Percentiles rank a stretch among this genome's conserved stretches.
Evolutionary conservation across 2,329 filamentous ascomycete genomes (phyloP).

Genomic region (Beauveria caledonica): DNA sequence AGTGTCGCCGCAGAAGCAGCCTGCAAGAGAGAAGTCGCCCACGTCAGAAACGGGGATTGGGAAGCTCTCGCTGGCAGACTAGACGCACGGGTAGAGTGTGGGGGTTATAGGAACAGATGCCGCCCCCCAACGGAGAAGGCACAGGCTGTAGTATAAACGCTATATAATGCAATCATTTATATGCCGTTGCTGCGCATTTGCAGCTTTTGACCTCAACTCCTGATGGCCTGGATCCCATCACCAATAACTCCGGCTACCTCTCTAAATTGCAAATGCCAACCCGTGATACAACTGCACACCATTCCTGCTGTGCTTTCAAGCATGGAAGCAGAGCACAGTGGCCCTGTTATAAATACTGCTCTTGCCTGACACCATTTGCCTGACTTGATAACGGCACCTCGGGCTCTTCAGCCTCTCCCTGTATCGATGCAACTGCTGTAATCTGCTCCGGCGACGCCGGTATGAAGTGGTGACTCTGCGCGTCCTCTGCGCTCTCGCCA

Average conservation of each 20-base stretch:
- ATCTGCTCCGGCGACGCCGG: neutral
- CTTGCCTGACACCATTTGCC: neutral
- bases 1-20: slow-evolving; percentile 23
- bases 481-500: neutral
- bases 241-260: neutral
- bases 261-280: neutral
- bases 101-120: neutral
- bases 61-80: slow-evolving; percentile 21
- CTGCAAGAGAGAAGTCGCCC: slow-evolving; percentile 16
- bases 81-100: neutral
- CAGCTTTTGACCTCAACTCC: neutral
- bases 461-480: neutral
- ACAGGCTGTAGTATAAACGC: slow-evolving; percentile 3
- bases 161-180: neutral
- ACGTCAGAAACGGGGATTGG: slow-evolving; percentile 32
- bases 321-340: neutral
- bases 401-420: neutral
- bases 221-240: neutral
- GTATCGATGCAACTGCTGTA: neutral
- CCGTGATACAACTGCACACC: neutral
- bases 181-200: neutral
- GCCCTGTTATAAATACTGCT: neutral
- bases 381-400: neutral
- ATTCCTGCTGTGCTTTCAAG: neutral
- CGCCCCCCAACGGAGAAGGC: neutral